These are phyloP conservation scores for Toxicodendron radicans DNA, from an alignment of 345 rosid species.

Conservation along the genomic window DNA sequence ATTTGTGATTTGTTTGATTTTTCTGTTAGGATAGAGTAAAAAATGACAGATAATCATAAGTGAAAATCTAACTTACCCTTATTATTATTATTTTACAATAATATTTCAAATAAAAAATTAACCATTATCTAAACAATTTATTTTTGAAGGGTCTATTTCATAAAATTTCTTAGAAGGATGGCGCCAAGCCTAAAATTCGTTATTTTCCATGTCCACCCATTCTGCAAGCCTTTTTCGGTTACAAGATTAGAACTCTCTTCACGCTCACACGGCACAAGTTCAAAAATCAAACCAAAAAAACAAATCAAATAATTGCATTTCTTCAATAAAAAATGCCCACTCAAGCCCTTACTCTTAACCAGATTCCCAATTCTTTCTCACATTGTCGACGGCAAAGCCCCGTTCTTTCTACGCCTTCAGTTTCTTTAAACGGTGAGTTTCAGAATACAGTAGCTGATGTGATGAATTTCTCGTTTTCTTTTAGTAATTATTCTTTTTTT, in stretches of 20 bases:
- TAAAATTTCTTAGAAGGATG: not conserved
- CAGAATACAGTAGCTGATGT: not conserved
- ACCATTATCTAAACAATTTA: too few relatives aligned
- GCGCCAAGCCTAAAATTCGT: conserved; percentile 13
- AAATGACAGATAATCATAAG: too few relatives aligned
- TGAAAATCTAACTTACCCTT: too few relatives aligned
- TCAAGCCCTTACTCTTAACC: conserved; percentile 22
- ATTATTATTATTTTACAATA: too few relatives aligned
- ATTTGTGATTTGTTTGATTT: too few relatives aligned
- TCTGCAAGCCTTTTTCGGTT: not conserved
- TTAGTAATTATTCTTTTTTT: not conserved
- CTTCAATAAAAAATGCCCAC: conserved; percentile 22
- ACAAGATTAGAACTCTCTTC: not conserved
- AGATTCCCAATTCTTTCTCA: conserved; percentile 13
- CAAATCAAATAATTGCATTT: not conserved
- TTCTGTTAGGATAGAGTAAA: too few relatives aligned
- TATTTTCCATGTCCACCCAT: conserved; percentile 19
- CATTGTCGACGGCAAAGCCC: conserved; percentile 12
- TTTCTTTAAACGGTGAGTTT: conserved; percentile 29
- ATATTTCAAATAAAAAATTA: too few relatives aligned
- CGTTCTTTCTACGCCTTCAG: not conserved
- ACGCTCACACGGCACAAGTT: not conserved
- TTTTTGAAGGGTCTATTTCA: too few relatives aligned
- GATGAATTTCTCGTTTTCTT: not conserved
- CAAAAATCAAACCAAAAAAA: not conserved